Conservation (phyloP, 192 early-diverging fungal genomes). For the Ramicandelaber brevisporus region DNA sequence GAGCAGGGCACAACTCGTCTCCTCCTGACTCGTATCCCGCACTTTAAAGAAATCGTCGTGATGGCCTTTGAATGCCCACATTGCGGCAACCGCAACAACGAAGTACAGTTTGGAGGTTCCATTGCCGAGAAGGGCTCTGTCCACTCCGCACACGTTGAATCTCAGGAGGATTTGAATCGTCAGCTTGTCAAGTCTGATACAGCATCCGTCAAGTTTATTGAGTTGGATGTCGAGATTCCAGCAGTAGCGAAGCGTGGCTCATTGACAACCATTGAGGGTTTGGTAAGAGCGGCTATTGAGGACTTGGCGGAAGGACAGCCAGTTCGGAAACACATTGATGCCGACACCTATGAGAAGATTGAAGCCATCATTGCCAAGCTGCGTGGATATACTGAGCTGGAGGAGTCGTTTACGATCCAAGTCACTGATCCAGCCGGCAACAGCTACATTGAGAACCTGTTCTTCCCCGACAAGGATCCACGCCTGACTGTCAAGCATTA, state of each 20-base stretch:
- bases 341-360: slow-evolving; percentile 46
- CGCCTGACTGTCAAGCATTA: slow-evolving; percentile 40
- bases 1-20: slow-evolving; percentile 69
- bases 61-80: slow-evolving; percentile 74
- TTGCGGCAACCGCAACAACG: slow-evolving; percentile 73
- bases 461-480: slow-evolving; percentile 44
- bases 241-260: slow-evolving; percentile 45
- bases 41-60: slow-evolving; percentile 68
- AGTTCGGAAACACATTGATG: slow-evolving; percentile 37
- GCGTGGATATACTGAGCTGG: slow-evolving; percentile 18
- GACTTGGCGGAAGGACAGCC: slow-evolving; percentile 57
- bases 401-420: slow-evolving; percentile 43
- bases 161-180: slow-evolving; percentile 61
- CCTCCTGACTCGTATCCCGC: slow-evolving; percentile 72
- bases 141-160: slow-evolving; percentile 29
- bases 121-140: slow-evolving; percentile 59
- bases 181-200: slow-evolving; percentile 75
- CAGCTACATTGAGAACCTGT: slow-evolving; percentile 71
- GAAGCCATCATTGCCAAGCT: slow-evolving; percentile 36
- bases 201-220: slow-evolving; percentile 46
- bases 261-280: slow-evolving; percentile 80
- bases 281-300: slow-evolving; percentile 48
- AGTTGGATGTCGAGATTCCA: slow-evolving; percentile 79
- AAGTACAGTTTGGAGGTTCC: slow-evolving; percentile 62
- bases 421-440: slow-evolving; percentile 85